A percentile compares a stretch with the other conserved stretches of the same genome.
These are phyloP conservation scores for Kwoniella shandongensis DNA, from an alignment of 768 basidiomycete genomes.

Conservation along the genomic window DNA sequence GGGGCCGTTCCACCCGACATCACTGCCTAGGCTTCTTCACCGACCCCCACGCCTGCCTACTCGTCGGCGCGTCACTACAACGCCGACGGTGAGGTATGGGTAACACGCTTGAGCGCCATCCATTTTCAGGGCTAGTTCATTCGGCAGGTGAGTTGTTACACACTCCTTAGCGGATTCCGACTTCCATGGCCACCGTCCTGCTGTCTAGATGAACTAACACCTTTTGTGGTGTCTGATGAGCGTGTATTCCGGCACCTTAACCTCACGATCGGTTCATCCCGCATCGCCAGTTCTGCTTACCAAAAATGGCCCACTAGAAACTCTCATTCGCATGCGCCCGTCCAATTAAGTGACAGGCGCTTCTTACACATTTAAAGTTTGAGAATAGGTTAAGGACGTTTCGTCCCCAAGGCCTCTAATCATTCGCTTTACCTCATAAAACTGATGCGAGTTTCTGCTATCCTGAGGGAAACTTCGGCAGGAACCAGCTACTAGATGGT, in stretches of 20 bases:
- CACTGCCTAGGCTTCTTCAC: slow-evolving; percentile 76
- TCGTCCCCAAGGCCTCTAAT: slow-evolving; percentile 87
- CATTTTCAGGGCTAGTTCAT: slow-evolving; percentile 89
- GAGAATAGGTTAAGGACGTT: slow-evolving; percentile 83
- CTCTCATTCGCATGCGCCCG: slow-evolving; percentile 61
- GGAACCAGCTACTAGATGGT: slow-evolving; percentile 92
- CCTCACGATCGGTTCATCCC: slow-evolving; percentile 69
- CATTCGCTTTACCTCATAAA: slow-evolving; percentile 68
- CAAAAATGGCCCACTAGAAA: slow-evolving; percentile 69
- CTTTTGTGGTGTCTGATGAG: slow-evolving; percentile 83
- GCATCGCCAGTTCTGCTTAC: slow-evolving; percentile 47
- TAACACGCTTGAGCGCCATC: slow-evolving; percentile 84
- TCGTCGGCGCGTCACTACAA: slow-evolving; percentile 66
- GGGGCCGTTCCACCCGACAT: slow-evolving; percentile 72
- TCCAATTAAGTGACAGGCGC: slow-evolving; percentile 58
- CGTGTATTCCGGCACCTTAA: slow-evolving; percentile 68
- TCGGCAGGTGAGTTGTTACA: slow-evolving; percentile 88
- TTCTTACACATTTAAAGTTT: slow-evolving; percentile 62
- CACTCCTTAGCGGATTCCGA: slow-evolving; percentile 82
- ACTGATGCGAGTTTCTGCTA: slow-evolving; percentile 63
- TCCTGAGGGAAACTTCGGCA: slow-evolving; percentile 83
- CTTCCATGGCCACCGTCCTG: slow-evolving; percentile 86
- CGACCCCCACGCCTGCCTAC: slow-evolving; percentile 63
- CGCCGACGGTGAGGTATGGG: slow-evolving; percentile 78
- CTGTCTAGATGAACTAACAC: slow-evolving; percentile 86